Base-by-base conservation (phyloP, 169 alveolate genomes). In the Ichthyophthirius multifiliis region DNA sequence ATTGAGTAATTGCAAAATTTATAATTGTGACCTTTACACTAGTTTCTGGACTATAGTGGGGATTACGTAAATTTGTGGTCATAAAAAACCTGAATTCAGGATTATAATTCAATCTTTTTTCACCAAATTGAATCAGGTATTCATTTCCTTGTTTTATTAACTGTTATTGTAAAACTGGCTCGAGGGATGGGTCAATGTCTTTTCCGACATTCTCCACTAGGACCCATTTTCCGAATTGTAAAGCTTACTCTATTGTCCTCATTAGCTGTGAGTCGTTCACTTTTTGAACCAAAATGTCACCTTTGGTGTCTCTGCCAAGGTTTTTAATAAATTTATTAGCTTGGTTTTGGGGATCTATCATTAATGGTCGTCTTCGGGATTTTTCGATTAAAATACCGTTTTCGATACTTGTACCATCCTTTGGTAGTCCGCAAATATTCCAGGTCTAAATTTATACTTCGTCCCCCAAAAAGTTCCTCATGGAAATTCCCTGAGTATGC, bases 181-280 rank as follows among this genome's bases (percentile, higher is more conserved):
- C 98, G 35, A 97, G 81, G 0, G 97, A 94, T 20, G 97, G 97
- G 82, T 97, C 99, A 43, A 97, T 87, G 27, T 91, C 97, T 84
- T 93, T 94, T 5, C 98, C 98, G n/a, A 95, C 97, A 93, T 95
- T 95, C 81, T 97, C 98, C 46, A 97, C 83, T 44, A 97, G 88
- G 4, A 96, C 95, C 98, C 99, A 96, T 83, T 94, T 92, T n/a
- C 99, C 99, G 74, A 95, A 92, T 91, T 95, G 95, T 78, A 97
- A 94, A 13, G 98, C 98, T 2, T 90, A 84, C 84, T 96, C 98
- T 31, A 94, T 93, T 43, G 90, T 88, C 75, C 96, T 95, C 89
- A 95, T 90, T 79, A 95, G 83, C 74, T 92, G 89, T 4, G 96
- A 88, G 71, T 95, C 97, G 43, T 96, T 86, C 27, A 94, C 85